Evolutionary conservation across 352 stramenopile genomes (phyloP).

Genomic region (Thalassiosira oceanica): DNA sequence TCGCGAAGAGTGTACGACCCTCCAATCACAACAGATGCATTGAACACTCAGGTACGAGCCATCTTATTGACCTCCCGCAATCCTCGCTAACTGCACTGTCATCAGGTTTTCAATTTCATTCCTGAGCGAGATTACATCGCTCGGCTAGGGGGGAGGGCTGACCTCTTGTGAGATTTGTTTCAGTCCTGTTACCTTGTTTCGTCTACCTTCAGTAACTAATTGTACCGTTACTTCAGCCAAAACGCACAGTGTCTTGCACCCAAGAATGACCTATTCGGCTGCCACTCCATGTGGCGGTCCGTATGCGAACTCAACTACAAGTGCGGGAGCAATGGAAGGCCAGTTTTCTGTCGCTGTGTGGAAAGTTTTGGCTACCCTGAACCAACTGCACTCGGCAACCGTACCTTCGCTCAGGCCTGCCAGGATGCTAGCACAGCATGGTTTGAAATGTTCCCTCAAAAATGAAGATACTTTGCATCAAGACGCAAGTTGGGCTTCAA

Average conservation of each 20-base stretch:
- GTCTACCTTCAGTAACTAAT: not conserved
- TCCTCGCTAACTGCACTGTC: slow-evolving; percentile 14
- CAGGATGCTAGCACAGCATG: slow-evolving; percentile 20
- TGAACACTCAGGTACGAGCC: slow-evolving; percentile 17
- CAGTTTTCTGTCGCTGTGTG: slow-evolving; percentile 38
- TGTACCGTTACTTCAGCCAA: slow-evolving; percentile 12
- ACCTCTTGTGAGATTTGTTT: slow-evolving; percentile 6
- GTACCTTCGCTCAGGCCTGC: slow-evolving; percentile 41
- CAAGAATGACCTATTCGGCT: slow-evolving; percentile 52
- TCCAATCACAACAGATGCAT: slow-evolving; percentile 44
- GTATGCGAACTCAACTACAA: slow-evolving; percentile 50
- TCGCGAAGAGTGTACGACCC: slow-evolving; percentile 54
- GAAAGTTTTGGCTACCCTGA: slow-evolving; percentile 31
- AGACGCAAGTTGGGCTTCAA: not conserved
- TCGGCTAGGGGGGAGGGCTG: slow-evolving; percentile 27
- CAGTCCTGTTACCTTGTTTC: not conserved
- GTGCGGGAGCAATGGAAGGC: slow-evolving; percentile 34
- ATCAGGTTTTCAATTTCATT: slow-evolving; percentile 77
- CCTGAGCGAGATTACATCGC: slow-evolving; percentile 46
- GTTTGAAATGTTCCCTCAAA: slow-evolving; percentile 15
- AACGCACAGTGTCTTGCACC: slow-evolving; percentile 34
- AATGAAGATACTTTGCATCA: not conserved
- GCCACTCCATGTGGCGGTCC: slow-evolving; percentile 52
- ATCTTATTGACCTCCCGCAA: not conserved
- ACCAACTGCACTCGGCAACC: slow-evolving; percentile 26